Percentiles rank a stretch among this genome's conserved stretches.
Evolutionary conservation across 1,284 basidiomycete genomes (phyloP).

Genomic region (Trametes pubescens): DNA sequence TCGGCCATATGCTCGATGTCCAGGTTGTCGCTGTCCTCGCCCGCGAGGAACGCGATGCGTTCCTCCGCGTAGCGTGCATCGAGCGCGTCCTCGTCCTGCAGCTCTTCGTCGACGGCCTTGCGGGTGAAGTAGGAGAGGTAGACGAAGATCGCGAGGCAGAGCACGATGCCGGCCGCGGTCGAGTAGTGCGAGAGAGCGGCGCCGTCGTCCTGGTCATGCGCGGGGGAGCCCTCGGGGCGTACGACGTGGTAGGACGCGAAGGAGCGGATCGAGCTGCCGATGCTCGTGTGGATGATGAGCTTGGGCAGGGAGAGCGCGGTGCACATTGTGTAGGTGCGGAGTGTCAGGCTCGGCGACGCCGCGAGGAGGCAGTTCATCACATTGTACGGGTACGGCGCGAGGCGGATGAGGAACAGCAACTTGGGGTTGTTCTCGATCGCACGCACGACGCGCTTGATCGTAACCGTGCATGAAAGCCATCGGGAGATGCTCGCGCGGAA

Average conservation of each 20-base stretch:
- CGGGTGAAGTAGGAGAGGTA: conserved; percentile 85
- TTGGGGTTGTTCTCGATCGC: conserved; percentile 89
- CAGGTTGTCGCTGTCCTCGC: conserved; percentile 48
- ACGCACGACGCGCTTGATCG: conserved; percentile 78
- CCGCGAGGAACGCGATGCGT: conserved; percentile 47
- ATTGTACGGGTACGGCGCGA: conserved; percentile 88
- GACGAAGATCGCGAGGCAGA: conserved; percentile 80
- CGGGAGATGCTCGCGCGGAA: conserved; percentile 73
- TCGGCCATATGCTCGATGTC: conserved; percentile 48
- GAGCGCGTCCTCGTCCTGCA: conserved; percentile 58
- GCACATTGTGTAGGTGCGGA: conserved; percentile 81
- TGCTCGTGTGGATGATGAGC: conserved; percentile 84
- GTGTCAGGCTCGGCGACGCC: conserved; percentile 82
- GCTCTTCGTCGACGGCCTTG: conserved; percentile 81
- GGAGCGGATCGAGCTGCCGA: conserved; percentile 84
- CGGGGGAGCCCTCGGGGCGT: conserved; percentile 35
- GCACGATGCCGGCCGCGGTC: conserved; percentile 72
- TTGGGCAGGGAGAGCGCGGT: conserved; percentile 87
- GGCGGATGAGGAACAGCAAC: conserved; percentile 85
- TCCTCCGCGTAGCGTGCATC: conserved; percentile 46
- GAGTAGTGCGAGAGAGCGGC: conserved; percentile 67
- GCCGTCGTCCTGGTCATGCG: conserved; percentile 50
- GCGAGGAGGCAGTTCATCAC: conserved; percentile 91
- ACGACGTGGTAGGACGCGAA: conserved; percentile 73
- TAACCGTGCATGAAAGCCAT: conserved; percentile 71